phyloP scores from a whole-genome alignment of 169 alveolate species.

The Cryptosporidium bovis region DNA sequence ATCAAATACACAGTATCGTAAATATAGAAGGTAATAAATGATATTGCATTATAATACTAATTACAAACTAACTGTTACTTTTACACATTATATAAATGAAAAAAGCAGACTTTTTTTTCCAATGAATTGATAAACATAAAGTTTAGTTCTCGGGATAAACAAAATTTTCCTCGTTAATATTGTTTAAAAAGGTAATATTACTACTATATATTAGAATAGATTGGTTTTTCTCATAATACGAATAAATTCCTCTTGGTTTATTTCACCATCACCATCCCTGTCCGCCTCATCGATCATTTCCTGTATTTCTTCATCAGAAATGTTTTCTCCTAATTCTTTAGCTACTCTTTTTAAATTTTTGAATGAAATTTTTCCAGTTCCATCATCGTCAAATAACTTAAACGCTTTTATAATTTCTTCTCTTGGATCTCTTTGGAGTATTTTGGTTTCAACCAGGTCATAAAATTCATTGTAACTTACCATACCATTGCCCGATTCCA shows the following conservation, averaged over 20 bases:
- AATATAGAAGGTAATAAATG: conserved; percentile 43
- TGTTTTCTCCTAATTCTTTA: conserved; percentile 94
- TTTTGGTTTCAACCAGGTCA: conserved; percentile 86
- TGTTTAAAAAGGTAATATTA: background rate
- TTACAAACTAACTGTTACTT: background rate
- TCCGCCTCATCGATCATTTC: conserved; percentile 98
- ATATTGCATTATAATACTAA: background rate
- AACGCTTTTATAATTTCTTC: conserved; percentile 96
- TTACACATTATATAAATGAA: background rate
- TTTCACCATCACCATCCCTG: conserved; percentile 96
- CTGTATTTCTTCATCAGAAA: conserved; percentile 96
- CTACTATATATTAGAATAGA: conserved; percentile 81
- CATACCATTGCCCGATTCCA: conserved; percentile 77
- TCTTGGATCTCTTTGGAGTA: conserved; percentile 93
- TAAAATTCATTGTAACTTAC: conserved; percentile 85
- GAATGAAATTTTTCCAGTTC: conserved; percentile 91
- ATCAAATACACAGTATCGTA: conserved; percentile 18
- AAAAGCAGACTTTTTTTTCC: background rate
- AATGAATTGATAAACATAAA: background rate
- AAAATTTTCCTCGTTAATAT: background rate
- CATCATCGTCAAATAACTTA: conserved; percentile 95
- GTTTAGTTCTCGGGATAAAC: background rate
- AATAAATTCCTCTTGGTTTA: conserved; percentile 94
- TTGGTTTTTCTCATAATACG: conserved; percentile 96
- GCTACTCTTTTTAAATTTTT: conserved; percentile 95